Evolutionary conservation across 371 early-diverging fungal species (phyloP), one percentile per base, ranked within the genome.

Genomic region (Lichtheimia hyalospora): DNA sequence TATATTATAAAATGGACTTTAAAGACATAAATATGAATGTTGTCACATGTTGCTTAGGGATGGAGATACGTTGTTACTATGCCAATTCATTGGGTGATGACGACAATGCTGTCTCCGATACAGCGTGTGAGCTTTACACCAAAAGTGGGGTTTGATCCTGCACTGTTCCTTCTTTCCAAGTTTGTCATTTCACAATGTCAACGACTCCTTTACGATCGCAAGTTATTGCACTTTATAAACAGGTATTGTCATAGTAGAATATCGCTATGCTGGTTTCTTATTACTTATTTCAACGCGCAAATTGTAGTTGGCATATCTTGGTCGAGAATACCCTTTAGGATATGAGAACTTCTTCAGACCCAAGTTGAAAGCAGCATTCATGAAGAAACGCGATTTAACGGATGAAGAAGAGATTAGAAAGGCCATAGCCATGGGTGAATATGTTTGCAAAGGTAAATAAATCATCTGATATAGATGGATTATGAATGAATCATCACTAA

Each of bases 311-410:
- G 74, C 73, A 3, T 87, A 83, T 63, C 67, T 87, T 16, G 87
- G 87, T 0, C 73, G 84, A 52, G 84, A 87, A 61, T 87, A 87
- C 54, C 87, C 87, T 6, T 74, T 76, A 27, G 85, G 85, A 8
- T 82, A 83, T 41, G 21, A 60, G 5, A 67, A 81, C 50, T 82
- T 76, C 52, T 90, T 89, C 62, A 71, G 83, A 57, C 77, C 77
- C 6, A 74, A 77, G 50, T 68, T 89, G 41, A 87, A 88, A 68
- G 61, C 64, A 27, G 89, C 89, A 2, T 90, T 90, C 61, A 44
- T 84, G 56, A 89, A 88, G 67, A 87, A 88, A 62, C 69, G 70
- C 40, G 78, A 84, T 21, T 57, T 90, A 34, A 67, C 44, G 16
- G 73, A 77, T 21, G 73, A 77, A 16, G 70, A 77, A 51, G 86